These are phyloP conservation scores for Russula sp. DNA, from an alignment of 768 basidiomycete species.

Conservation along the genomic window DNA sequence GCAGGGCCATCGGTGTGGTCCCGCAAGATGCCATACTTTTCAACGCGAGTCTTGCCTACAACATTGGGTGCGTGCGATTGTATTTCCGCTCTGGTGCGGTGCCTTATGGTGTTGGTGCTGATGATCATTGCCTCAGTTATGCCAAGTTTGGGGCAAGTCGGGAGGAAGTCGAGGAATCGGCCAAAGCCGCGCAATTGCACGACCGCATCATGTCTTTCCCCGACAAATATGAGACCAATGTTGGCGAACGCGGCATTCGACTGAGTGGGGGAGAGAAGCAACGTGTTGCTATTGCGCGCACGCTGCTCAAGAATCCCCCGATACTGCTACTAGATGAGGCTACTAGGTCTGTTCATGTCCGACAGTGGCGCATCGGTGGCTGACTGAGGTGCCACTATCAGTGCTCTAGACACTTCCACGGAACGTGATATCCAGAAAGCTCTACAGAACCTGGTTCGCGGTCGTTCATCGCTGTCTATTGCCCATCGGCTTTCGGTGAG, in stretches of 20 bases:
- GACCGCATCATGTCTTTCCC: constrained; percentile 82
- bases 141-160: constrained; percentile 68
- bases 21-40: constrained; percentile 82
- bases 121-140: constrained; percentile 45
- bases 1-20: constrained; percentile 83
- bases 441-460: constrained; percentile 72
- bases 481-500: constrained; percentile 72
- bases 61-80: constrained; percentile 54
- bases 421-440: constrained; percentile 89
- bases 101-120: neutral
- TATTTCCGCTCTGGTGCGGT: neutral
- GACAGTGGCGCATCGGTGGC: constrained; percentile 2
- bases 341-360: constrained; percentile 48
- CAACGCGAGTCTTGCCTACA: constrained; percentile 67
- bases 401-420: constrained; percentile 85
- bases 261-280: constrained; percentile 90
- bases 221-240: constrained; percentile 80
- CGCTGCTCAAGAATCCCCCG: constrained; percentile 81
- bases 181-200: constrained; percentile 83
- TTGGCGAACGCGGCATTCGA: constrained; percentile 86
- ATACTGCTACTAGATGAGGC: constrained; percentile 78
- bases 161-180: constrained; percentile 77
- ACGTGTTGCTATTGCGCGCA: constrained; percentile 82
- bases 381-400: constrained; percentile 33
- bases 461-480: constrained; percentile 72